These are phyloP conservation scores for Aspergillus sp. DNA, from an alignment of 2,329 filamentous ascomycete genomes.

Conservation along the genomic window DNA sequence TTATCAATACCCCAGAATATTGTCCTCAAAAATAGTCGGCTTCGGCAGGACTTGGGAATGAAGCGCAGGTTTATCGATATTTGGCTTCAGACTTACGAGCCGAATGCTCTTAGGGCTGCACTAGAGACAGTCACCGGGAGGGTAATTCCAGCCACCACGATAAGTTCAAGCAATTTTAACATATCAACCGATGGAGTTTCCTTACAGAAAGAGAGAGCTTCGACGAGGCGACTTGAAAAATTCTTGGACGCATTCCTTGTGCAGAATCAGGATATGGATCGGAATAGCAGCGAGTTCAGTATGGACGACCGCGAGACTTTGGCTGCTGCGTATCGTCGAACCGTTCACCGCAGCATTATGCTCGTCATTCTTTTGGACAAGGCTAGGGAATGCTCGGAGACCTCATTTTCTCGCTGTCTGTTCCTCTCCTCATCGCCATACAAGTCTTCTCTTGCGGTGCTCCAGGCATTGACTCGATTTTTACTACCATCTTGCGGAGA, in stretches of 20 bases:
- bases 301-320: conserved; percentile 43
- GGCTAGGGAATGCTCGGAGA: conserved; percentile 42
- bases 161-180: conserved; percentile 3
- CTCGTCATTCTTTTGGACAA: conserved; percentile 60
- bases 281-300: conserved; percentile 15
- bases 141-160: conserved; percentile 35
- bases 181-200: not conserved
- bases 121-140: conserved; percentile 62
- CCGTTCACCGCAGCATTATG: conserved; percentile 59
- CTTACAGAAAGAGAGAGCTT: conserved; percentile 21
- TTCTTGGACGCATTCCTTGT: conserved; percentile 61
- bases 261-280: conserved; percentile 54
- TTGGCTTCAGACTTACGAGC: conserved; percentile 60
- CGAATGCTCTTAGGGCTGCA: conserved; percentile 51
- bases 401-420: conserved; percentile 41
- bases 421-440: conserved; percentile 53
- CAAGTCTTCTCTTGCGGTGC: conserved; percentile 57
- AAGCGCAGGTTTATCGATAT: conserved; percentile 57
- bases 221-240: conserved; percentile 47
- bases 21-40: conserved; percentile 44
- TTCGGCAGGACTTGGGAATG: conserved; percentile 58
- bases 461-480: conserved; percentile 53
- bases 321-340: conserved; percentile 55
- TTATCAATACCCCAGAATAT: conserved; percentile 56
- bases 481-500: conserved; percentile 61